Evolutionary conservation across 257 asterid species (phyloP), one percentile per base, ranked within the genome.

Genomic region (Dorcoceras hygrometricum): DNA sequence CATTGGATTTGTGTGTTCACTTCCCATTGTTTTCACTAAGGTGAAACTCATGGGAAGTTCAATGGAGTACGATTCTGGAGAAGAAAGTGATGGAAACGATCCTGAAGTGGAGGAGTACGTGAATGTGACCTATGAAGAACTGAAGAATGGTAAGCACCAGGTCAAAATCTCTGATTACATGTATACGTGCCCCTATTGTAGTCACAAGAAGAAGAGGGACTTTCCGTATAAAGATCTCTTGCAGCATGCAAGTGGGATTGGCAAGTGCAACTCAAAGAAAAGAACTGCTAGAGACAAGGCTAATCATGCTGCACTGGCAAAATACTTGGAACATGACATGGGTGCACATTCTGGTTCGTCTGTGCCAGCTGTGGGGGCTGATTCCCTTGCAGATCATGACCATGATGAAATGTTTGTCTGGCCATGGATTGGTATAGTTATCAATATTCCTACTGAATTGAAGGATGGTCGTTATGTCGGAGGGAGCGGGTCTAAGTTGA

Each of bases 371-470:
- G 62, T 39, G 14, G 77, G 77, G 73, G 85, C 61, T 62, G 79
- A 78, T 77, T 60, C 83, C 24, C 80, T 86, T 61, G 84, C 82
- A 31, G 86, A 82, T 54, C 84, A 81, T 6, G 88, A 84, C 57
- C 78, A 68, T 69, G 84, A 76, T 34, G 97, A 94, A 83, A 77
- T 85, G 84, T 88, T 88, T 73, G 97, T 94, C 43, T 90, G 97
- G 96, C 99, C 99, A 8, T 94, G 99, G 99, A 71, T 83, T 71
- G 96, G 95, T 23, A 70, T 86, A 25, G 81, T 90, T 29, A 95
- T 79, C 48, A 88, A 90, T 66, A 80, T 88, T 60, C 86, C 88
- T 4, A 81, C 80, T 50, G 71, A 74, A 60, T 76, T 77, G 24
- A 86, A 81, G 78, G 88, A 87, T 54, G 93, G 89, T 18, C 84